Evolutionary conservation across 2,329 filamentous ascomycete species (phyloP).

Genomic region (Talaromyces marneffei): DNA sequence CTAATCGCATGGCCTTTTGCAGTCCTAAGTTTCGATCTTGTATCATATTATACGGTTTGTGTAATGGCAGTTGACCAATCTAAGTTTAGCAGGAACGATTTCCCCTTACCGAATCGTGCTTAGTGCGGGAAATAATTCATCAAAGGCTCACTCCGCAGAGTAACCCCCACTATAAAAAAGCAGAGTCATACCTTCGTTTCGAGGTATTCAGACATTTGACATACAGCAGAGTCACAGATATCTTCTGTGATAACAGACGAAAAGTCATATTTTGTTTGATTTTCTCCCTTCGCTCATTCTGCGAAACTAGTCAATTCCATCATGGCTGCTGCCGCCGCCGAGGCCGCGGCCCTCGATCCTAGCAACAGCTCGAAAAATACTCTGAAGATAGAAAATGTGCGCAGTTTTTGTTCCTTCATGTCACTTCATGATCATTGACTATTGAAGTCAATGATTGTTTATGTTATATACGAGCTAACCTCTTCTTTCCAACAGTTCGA

Average conservation of each 20-base stretch:
- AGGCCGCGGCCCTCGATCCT: conserved; percentile 51
- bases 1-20: neutral
- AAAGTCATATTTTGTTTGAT: neutral
- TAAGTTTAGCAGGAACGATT: neutral
- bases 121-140: conserved; percentile 7
- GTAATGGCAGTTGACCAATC: neutral
- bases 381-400: conserved; percentile 58
- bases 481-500: no score
- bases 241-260: neutral
- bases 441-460: no score
- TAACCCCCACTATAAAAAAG: conserved; percentile 9
- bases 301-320: conserved; percentile 12
- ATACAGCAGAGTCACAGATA: neutral
- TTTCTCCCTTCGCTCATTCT: neutral
- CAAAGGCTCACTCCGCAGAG: neutral
- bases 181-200: neutral
- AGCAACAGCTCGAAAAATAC: conserved; percentile 54
- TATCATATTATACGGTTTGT: neutral
- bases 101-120: neutral
- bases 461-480: no score
- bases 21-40: neutral
- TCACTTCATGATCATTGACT: no score
- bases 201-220: neutral
- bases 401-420: no score
- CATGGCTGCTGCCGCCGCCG: conserved; percentile 45